Base-by-base conservation (phyloP, 1,284 basidiomycete genomes). In the Boletus mariae region DNA sequence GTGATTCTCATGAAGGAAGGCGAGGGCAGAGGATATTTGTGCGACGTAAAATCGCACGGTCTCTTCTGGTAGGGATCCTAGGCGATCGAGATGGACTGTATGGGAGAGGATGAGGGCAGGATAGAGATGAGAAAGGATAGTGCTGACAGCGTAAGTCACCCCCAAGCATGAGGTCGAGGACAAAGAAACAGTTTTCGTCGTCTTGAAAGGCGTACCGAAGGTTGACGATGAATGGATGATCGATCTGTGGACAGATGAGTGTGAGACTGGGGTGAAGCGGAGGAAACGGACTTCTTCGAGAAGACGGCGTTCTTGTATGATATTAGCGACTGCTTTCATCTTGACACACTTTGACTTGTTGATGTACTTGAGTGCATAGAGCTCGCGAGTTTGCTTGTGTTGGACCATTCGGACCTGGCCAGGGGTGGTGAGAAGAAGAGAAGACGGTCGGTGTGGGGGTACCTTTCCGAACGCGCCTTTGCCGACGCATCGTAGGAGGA, bases 391-490 rank as follows among this genome's bases (percentile, higher is more conserved):
- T 73, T 98, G 93, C 68, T 98, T 99, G 76, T 98, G 96, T 73
- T 98, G 94, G 7, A 99, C 95, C 49, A 99, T 95, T 48, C 95
- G 88, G 71, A 99, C 94, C 94, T 97, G 45, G 31, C 0, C 10
- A 6, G 13, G 51, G 17, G 26, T 49, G 28, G 45, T 28, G 35
- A 49, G 29, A 49, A 32, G 49, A 47, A 32, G 51, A 55, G 43
- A 11, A 68, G 13, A 9, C 3, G 20, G 25, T 17, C 9, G 17
- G 13, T 17, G 10, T 5, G 73, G 28, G 7, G 2, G 49, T 45
- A 92, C 95, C 84, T 99, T 98, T 66, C 96, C 96, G 70, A 99
- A 98, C 1, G 96, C 96, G 51, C 96, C 96, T 71, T 98, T 98
- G 45, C 96, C 96, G 17, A 99, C 95, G 61, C 92, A 92, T 66